phyloP scores from a whole-genome alignment of 805 yeast genomes.

The Yamadazyma insecticola region DNA sequence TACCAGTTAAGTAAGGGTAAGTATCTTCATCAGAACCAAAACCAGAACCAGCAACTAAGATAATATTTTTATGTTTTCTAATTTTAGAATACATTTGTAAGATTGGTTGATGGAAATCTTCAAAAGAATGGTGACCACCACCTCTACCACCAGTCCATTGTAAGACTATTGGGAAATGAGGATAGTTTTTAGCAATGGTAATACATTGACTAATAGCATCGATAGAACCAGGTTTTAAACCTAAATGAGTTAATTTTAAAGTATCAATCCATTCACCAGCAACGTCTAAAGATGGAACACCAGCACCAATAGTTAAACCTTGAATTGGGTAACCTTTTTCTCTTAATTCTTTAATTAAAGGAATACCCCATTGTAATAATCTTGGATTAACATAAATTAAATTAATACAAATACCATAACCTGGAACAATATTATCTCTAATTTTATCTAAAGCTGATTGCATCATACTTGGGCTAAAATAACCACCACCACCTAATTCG shows the following conservation, averaged over 20 bases:
- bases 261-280: constrained; percentile 94
- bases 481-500: constrained; percentile 99
- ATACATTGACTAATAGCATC: constrained; percentile 87
- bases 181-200: constrained; percentile 91
- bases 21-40: constrained; percentile 97
- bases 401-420: constrained; percentile 87
- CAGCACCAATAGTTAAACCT: constrained; percentile 97
- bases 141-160: constrained; percentile 99
- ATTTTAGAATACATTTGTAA: constrained; percentile 93
- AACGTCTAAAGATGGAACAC: constrained; percentile 97
- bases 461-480: constrained; percentile 71
- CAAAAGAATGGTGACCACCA: constrained; percentile 99
- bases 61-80: constrained; percentile 85
- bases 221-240: constrained; percentile 96
- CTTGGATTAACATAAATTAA: constrained; percentile 95
- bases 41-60: constrained; percentile 96
- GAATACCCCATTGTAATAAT: constrained; percentile 98
- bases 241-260: constrained; percentile 87
- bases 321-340: constrained; percentile 93
- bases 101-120: constrained; percentile 98
- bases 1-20: constrained; percentile 95
- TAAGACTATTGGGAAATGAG: constrained; percentile 90
- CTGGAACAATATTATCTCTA: constrained; percentile 64
- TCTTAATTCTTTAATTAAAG: constrained; percentile 85
- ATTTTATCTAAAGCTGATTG: constrained; percentile 72